Evolutionary conservation across 192 early-diverging fungal species (phyloP).

Genomic region (Helicostylum pulchrum): DNA sequence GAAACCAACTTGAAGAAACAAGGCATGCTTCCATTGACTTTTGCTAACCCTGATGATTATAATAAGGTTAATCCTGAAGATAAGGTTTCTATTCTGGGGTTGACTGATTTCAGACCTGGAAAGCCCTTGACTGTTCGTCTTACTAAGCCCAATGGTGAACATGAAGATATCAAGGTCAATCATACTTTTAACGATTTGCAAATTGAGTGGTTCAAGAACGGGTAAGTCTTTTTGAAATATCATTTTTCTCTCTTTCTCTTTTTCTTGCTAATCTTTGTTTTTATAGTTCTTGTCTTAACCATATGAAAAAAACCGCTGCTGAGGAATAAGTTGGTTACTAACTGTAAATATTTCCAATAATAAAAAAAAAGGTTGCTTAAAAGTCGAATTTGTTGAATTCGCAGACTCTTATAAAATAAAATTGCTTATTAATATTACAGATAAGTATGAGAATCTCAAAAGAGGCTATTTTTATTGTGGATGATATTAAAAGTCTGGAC

Average conservation of each 20-base stretch:
- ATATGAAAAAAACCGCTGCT: slow-evolving; percentile 60
- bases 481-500: no score
- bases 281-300: slow-evolving; percentile 72
- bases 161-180: slow-evolving; percentile 81
- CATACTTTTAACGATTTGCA: slow-evolving; percentile 99
- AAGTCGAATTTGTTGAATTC: no score
- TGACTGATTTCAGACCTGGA: slow-evolving; percentile 77
- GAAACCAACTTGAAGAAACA: slow-evolving; percentile 99
- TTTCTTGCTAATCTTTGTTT: no score
- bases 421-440: no score
- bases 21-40: slow-evolving; percentile 95
- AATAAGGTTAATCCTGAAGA: slow-evolving; percentile 85
- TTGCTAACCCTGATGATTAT: slow-evolving; percentile 91
- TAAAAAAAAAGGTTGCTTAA: no score
- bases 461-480: no score
- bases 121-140: slow-evolving; percentile 83
- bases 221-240: no score
- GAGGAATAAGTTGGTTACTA: no score
- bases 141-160: slow-evolving; percentile 75
- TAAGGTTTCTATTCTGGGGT: slow-evolving; percentile 85
- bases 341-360: no score
- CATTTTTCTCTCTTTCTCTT: no score
- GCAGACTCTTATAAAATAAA: no score
- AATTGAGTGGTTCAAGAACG: slow-evolving; percentile 98
- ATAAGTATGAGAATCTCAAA: no score